Conservation (phyloP, 2,329 filamentous ascomycete genomes). For the Alternaria metachromatica region DNA sequence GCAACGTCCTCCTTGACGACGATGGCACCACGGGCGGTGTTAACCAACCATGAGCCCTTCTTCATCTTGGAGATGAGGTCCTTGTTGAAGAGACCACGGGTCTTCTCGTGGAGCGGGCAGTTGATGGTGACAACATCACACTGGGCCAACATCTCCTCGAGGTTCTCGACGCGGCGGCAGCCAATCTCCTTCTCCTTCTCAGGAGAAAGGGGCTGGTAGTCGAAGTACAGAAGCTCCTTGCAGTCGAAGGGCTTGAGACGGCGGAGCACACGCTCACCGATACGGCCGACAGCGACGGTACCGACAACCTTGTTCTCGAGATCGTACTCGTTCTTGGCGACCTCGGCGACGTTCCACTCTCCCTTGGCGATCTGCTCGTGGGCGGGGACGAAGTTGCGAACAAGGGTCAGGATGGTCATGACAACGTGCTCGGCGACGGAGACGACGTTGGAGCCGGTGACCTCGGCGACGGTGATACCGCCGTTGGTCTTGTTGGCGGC, state of each 20-base stretch:
- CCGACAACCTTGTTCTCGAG: conserved; percentile 97
- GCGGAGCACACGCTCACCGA: conserved; percentile 96
- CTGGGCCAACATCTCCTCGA: conserved; percentile 93
- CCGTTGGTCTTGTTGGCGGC: conserved; percentile 98
- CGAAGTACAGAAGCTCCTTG: conserved; percentile 99
- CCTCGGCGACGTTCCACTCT: conserved; percentile 94
- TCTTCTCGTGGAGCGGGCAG: conserved; percentile 99
- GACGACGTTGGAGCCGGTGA: conserved; percentile 97
- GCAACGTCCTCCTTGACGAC: conserved; percentile 99
- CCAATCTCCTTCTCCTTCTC: conserved; percentile 96
- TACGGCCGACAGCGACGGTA: conserved; percentile 95
- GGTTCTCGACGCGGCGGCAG: conserved; percentile 82
- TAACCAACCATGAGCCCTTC: conserved; percentile 95
- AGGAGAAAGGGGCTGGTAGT: conserved; percentile 91
- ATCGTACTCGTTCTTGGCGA: conserved; percentile 98
- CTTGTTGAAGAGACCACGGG: conserved; percentile 96
- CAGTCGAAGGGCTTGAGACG: conserved; percentile 97
- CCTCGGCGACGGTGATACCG: conserved; percentile 94
- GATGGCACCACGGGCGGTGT: conserved; percentile 98
- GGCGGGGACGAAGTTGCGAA: conserved; percentile 98
- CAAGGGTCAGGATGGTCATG: conserved; percentile 96
- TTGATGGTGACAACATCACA: conserved; percentile 99
- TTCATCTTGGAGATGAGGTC: conserved; percentile 99
- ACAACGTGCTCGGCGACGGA: conserved; percentile 98
- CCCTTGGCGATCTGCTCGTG: conserved; percentile 90